Base-by-base conservation (phyloP, 2,329 filamentous ascomycete species). In the Aspergillus proliferans region DNA sequence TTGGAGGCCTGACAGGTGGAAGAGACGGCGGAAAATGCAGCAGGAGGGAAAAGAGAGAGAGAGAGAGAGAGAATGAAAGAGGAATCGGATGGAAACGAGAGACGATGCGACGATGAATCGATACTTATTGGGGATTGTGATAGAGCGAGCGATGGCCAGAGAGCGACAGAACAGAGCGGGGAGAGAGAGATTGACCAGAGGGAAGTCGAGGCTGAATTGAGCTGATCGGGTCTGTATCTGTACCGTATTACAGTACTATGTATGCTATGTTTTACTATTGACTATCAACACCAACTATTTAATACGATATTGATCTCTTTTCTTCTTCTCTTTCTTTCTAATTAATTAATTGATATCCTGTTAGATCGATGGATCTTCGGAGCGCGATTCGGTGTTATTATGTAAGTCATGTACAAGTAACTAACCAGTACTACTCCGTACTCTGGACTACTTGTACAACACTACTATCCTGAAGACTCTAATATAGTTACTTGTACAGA, bases 21-120 rank as follows among this genome's bases (percentile, higher is more conserved):
- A 30, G 43, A 53, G 49, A 30, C 45, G 43, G 49, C 48, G 49
- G 52, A 39, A 52, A 36, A 53, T 46, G 36, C 52, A 50, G 47
- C 47, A 46, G 42, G 49, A 47, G 51, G 51, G 52, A 45, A 48
- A 48, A 53, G 48, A 53, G 47, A 55, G 49, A 55, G 50, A 60
- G 52, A 55, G 54, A 50, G 40, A 52, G 50, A 43, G 47, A 56
- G 54, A 58, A 52, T 49, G 47, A 42, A 49, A 45, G 50, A 51
- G 52, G 52, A 55, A 51, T 51, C 47, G 52, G 52, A 55, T 57
- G 52, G 53, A 54, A 56, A 49, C 48, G 47, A 47, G 50, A 34
- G 33, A 34, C 43, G 42, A 46, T 45, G 46, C 54, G 50, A 48
- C 50, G 50, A 53, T 53, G 55, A 55, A 49, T 54, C 55, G 56